Conservation (phyloP, 495 filamentous ascomycete genomes). For the Parachaetomium inaequale region DNA sequence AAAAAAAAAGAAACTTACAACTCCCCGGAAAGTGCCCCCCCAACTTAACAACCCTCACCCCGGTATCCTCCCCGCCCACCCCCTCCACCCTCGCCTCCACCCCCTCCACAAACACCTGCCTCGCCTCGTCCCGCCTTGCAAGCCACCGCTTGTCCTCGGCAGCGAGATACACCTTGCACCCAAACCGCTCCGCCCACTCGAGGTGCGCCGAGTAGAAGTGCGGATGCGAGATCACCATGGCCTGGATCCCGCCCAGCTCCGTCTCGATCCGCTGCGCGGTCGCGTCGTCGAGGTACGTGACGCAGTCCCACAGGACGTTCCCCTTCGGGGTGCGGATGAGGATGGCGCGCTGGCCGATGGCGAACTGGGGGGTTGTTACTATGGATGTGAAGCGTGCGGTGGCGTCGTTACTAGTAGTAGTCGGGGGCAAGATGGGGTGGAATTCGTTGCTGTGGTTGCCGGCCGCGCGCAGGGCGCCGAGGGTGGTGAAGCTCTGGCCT, state of each 20-base stretch:
- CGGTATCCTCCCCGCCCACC: constrained; percentile 42
- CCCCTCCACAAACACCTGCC: constrained; percentile 43
- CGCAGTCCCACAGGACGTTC: constrained; percentile 73
- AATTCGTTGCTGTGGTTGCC: constrained; percentile 43
- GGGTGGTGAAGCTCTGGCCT: constrained; percentile 59
- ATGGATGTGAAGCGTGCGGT: constrained; percentile 53
- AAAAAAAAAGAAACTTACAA: constrained; percentile 10
- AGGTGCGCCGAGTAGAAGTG: constrained; percentile 72
- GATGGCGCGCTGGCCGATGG: constrained; percentile 69
- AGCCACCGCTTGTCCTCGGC: constrained; percentile 61
- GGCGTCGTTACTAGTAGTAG: constrained; percentile 24
- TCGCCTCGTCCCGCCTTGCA: constrained; percentile 27
- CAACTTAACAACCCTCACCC: constrained; percentile 60
- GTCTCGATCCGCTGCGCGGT: constrained; percentile 52
- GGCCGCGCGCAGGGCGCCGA: constrained; percentile 34
- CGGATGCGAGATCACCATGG: constrained; percentile 75
- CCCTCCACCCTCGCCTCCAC: constrained; percentile 24
- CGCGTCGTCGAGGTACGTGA: constrained; percentile 59
- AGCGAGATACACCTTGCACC: constrained; percentile 61
- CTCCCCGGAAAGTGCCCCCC: constrained; percentile 76
- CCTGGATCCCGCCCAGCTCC: constrained; percentile 61
- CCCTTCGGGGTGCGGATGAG: constrained; percentile 56
- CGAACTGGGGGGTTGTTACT: constrained; percentile 59
- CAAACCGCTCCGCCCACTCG: constrained; percentile 61
- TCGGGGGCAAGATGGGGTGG: constrained; percentile 18